Conservation (phyloP, 202 grass and related monocot genomes). For the Brachypodium distachyon region DNA sequence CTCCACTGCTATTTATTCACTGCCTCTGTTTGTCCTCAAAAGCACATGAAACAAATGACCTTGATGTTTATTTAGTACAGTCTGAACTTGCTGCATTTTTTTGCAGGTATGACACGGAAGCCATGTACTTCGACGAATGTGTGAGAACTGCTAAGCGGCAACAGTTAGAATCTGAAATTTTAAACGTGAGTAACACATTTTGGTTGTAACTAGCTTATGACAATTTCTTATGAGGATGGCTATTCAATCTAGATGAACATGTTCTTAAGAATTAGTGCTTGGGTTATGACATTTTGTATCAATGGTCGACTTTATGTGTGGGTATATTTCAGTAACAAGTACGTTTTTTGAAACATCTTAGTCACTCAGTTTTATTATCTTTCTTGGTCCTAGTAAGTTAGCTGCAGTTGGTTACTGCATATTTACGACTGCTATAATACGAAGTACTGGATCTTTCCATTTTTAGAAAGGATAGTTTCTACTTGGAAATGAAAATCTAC, state of each 20-base stretch:
- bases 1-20: too few relatives aligned
- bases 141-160: constrained; percentile 61
- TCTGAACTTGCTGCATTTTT: constrained; percentile 16
- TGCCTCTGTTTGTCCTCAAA: not conserved
- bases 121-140: constrained; percentile 80
- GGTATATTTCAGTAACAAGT: not conserved
- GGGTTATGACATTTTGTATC: not conserved
- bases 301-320: not conserved
- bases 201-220: not conserved
- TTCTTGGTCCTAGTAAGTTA: not conserved
- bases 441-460: not conserved
- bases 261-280: not conserved
- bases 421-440: not conserved
- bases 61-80: not conserved
- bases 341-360: not conserved
- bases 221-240: not conserved
- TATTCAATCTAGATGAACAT: not conserved
- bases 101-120: constrained; percentile 67
- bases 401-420: not conserved
- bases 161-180: constrained; percentile 52
- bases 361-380: not conserved
- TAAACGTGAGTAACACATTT: constrained; percentile 57
- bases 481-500: not conserved
- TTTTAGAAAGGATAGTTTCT: not conserved
- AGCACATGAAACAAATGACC: not conserved